phyloP scores from a whole-genome alignment of 345 rosid species.

The Syzygium aqueum region DNA sequence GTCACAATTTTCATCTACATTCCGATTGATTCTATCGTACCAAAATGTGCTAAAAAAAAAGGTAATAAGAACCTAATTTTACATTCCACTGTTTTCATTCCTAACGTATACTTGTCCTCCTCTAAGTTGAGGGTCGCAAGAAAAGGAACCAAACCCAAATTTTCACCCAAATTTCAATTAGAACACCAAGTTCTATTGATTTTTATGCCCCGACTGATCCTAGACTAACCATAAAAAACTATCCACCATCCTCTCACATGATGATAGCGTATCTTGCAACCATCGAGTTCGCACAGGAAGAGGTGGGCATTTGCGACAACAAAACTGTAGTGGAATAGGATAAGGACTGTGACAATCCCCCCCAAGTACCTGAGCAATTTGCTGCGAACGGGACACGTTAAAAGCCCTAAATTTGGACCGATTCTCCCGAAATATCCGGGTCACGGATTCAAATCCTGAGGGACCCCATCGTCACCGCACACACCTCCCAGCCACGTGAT shows the following conservation, averaged over 20 bases:
- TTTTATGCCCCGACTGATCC: not conserved
- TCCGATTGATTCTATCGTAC: not conserved
- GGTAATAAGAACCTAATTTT: not conserved
- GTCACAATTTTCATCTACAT: not conserved
- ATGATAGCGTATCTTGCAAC: not conserved
- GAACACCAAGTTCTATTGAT: not conserved
- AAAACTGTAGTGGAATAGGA: not conserved
- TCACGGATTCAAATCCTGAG: not conserved
- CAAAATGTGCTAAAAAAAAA: not conserved
- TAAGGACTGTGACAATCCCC: not conserved
- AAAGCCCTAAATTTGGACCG: not conserved
- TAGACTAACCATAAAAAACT: not conserved
- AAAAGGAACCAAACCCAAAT: not conserved
- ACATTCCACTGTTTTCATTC: not conserved
- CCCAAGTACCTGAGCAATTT: not conserved
- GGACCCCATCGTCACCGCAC: not conserved
- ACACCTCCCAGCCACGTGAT: not conserved
- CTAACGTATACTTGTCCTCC: not conserved
- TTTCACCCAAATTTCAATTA: not conserved
- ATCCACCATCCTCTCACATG: not conserved
- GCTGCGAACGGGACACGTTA: not conserved
- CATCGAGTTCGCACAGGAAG: not conserved
- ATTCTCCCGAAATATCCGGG: not conserved
- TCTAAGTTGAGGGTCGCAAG: not conserved
- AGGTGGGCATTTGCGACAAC: not conserved